Base-by-base conservation (phyloP, 148 eudicot species). In the Fagopyrum tataricum region DNA sequence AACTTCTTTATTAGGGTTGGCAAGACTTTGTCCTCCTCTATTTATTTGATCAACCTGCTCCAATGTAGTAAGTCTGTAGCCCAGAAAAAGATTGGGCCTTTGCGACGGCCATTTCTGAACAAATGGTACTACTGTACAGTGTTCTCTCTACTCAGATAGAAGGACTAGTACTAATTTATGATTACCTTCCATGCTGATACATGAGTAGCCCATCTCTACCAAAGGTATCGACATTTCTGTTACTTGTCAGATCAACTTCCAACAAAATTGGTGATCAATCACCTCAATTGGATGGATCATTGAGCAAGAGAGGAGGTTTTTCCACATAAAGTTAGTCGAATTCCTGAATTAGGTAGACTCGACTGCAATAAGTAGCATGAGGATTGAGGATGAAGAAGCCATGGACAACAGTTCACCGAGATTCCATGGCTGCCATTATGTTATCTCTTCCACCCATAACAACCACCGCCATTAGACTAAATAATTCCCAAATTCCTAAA, bases 401-500 rank as follows among this genome's bases (percentile, higher is more conserved):
- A 55, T 55, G 8, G 23, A 55, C 61, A 7, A 55, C 61, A 17
- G 6, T 55, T 24, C 61, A 17, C 9, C 20, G 6, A 55, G 7
- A 49, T 49, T 55, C 26, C 26, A 55, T 20, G 61, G 61, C 26
- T 55, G 18, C 61, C 26, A 55, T 20, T 8, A 18, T 6, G 26
- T 24, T 55, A 55, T 55, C 26, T 20, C 18, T 7, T 49, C 18
- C 17, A 49, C 55, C 18, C 55, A 46, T 46, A 46, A 46, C 49
- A 46, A 46, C 49, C 14, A 15, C n/a, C 23, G 20, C 9, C 23
- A 7, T 15, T 55, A 72, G 46, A 44, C 77, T 75, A 72, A n/a
- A n/a, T n/a, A n/a, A n/a, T n/a, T n/a, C n/a, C n/a, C n/a, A n/a
- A n/a, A 59, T 40, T 59, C 67, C 39, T 11, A 24, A 26, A 59